Evolutionary conservation across 129 eudicot genomes (phyloP), one percentile per base, ranked within the genome.

Genomic region (Flaveria sonorensis): DNA sequence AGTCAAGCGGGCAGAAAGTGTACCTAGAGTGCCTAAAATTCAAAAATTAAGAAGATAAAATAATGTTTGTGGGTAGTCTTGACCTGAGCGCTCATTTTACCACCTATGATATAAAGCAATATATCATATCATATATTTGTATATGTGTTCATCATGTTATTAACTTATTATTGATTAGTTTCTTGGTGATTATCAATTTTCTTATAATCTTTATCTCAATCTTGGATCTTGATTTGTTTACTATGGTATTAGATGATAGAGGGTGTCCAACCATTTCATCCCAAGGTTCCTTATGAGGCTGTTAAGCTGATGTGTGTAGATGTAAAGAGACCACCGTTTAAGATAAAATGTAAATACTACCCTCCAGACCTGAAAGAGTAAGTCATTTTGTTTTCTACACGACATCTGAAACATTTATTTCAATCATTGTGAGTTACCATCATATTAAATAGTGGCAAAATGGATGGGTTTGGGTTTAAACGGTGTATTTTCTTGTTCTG

Each of bases 291-390:
- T 0, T 89, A 85, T 67, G 99, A 95, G n/a, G 96, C 86, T 64
- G 76, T 83, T 48, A 88, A 82, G 79, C 32, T 88, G 55, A 85
- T 89, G 87, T 92, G 99, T 61, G 59, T 82, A 19, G 99, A 88
- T 73, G 88, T 75, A 30, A 76, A 83, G 73, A 89, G 99, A 83
- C 97, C 99, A 12, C 2, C 86, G 36, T 82, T 88, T 72, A 95
- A 95, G 88, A 75, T 75, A 23, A 95, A 89, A 86, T 80, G 89
- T 55, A 92, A 89, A 87, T 76, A 79, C 83, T 89, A 84, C 67
- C 99, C 99, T 61, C 76, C 89, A 26, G 96, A 95, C 13, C 72
- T 95, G 8, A 95, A 78, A 81, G 96, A 95, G 99, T 95, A 86
- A 87, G 96, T 81, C 60, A 1, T 45, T 68, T 21, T 66, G 45